A percentile compares a stretch with the other conserved stretches of the same genome.
phyloP scores from a whole-genome alignment of 768 basidiomycete genomes.

The Calocera cornea region DNA sequence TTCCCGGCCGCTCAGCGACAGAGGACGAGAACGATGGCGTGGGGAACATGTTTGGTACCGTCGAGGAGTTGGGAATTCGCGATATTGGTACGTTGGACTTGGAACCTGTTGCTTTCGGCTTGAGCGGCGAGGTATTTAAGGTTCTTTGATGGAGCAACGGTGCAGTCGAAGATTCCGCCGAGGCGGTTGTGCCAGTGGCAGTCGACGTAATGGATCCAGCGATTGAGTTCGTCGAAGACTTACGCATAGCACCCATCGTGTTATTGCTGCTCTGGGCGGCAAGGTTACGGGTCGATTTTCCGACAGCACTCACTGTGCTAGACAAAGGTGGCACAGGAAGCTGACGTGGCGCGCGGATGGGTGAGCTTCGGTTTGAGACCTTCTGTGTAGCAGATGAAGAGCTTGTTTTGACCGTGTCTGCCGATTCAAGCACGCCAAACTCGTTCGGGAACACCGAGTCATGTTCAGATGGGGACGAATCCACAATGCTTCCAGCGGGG shows the following conservation, averaged over 20 bases:
- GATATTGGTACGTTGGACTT: not conserved
- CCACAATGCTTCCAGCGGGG: slow-evolving; percentile 37
- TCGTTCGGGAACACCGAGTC: slow-evolving; percentile 34
- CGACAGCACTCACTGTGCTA: not conserved
- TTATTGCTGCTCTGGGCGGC: not conserved
- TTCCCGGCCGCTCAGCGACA: not conserved
- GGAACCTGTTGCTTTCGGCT: not conserved
- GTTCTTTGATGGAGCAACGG: not conserved
- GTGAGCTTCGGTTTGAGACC: slow-evolving; percentile 50
- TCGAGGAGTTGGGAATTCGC: not conserved
- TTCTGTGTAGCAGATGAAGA: slow-evolving; percentile 33
- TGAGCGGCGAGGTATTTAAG: not conserved
- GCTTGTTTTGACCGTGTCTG: slow-evolving; percentile 36
- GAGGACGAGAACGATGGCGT: slow-evolving; percentile 8
- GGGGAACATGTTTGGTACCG: not conserved
- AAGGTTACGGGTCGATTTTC: not conserved
- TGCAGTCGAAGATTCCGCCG: not conserved
- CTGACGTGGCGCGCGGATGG: slow-evolving; percentile 56
- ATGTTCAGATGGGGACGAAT: slow-evolving; percentile 45
- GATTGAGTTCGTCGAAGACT: slow-evolving; percentile 21
- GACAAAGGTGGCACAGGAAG: slow-evolving; percentile 23
- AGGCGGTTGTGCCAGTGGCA: slow-evolving; percentile 33
- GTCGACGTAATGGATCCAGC: slow-evolving; percentile 35
- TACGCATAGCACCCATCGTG: not conserved
- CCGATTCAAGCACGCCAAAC: slow-evolving; percentile 66